These are phyloP conservation scores for Leishmania martiniquensis DNA, from an alignment of 208 protist genomes.

Conservation along the genomic window DNA sequence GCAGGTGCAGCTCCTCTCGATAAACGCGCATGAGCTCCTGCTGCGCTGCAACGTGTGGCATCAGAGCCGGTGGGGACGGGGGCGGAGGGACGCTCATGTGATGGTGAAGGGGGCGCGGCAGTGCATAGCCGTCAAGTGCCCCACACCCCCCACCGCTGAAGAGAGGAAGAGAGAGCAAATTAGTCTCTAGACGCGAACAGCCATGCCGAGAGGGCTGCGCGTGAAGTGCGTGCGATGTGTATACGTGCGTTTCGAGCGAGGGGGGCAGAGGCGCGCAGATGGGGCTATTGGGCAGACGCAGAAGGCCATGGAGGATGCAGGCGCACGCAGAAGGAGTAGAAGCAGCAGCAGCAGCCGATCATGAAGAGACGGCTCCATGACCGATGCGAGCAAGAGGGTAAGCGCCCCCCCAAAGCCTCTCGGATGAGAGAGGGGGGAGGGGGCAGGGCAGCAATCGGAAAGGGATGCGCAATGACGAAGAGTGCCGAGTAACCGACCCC, in stretches of 20 bases:
- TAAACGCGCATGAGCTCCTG: conserved; percentile 20
- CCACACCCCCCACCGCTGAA: too few species aligned
- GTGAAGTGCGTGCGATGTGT: background rate
- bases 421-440: background rate
- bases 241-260: background rate
- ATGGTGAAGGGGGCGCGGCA: background rate
- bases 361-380: background rate
- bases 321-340: background rate
- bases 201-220: background rate
- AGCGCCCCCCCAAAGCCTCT: background rate
- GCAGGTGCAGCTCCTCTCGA: conserved; percentile 19
- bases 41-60: conserved; percentile 9
- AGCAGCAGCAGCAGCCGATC: background rate
- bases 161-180: background rate
- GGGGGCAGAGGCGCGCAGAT: background rate
- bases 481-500: background rate
- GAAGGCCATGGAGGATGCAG: background rate
- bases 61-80: background rate
- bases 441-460: background rate
- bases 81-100: background rate
- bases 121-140: too few species aligned
- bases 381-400: background rate
- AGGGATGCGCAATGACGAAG: background rate
- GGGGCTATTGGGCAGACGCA: background rate
- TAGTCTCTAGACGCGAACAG: background rate